phyloP scores from a whole-genome alignment of 441 rosid genomes.

The Metrosideros polymorpha region DNA sequence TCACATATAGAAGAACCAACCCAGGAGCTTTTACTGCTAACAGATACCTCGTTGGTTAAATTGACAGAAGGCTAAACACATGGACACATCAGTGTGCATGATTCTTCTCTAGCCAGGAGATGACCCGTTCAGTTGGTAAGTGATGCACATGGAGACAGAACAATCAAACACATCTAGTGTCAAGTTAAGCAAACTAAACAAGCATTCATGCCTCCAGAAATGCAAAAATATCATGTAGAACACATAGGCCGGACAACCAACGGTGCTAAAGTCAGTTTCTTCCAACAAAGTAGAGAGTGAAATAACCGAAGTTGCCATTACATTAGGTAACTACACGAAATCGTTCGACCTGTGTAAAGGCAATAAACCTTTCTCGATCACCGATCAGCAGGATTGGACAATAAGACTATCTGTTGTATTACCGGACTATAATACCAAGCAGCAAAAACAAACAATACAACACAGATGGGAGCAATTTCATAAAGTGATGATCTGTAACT shows the following conservation, averaged over 20 bases:
- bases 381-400: not conserved
- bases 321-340: not conserved
- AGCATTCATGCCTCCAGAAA: not conserved
- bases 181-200: not conserved
- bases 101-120: not conserved
- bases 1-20: not conserved
- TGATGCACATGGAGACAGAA: not conserved
- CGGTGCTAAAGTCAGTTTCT: not conserved
- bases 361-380: not conserved
- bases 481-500: not conserved
- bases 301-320: not conserved
- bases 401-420: not conserved
- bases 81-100: not conserved
- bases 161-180: not conserved
- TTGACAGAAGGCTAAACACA: not conserved
- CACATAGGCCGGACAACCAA: not conserved
- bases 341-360: not conserved
- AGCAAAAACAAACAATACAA: not conserved
- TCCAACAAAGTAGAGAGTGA: not conserved
- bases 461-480: not conserved
- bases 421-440: not conserved
- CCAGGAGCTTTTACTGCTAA: not conserved
- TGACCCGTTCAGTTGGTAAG: not conserved
- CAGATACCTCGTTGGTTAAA: not conserved
- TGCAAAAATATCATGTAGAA: not conserved